Base-by-base conservation (phyloP, 257 asterid genomes). In the Rubia yunnanensis region DNA sequence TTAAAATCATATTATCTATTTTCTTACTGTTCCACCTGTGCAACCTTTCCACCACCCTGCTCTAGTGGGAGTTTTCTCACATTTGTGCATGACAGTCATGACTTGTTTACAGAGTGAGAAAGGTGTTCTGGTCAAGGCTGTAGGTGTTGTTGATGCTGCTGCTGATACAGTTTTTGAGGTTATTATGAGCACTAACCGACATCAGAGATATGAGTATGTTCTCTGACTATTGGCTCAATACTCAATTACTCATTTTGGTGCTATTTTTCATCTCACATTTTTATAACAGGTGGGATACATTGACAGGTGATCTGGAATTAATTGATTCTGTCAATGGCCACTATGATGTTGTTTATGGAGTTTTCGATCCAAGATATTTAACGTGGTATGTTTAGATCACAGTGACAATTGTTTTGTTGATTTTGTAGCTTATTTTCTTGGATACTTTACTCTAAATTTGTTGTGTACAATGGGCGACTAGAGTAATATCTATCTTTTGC, bases 241-340 rank as follows among this genome's bases (percentile, higher is more conserved):
- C 55, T 20, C 57, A 22, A 10, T 39, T 39, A 11, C 52, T 44
- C 52, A 32, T 78, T 35, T 57, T 79, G 48, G 50, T 74, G 69
- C 72, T 23, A 23, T 64, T 73, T 22, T 63, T 71, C 36, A 46
- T 71, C 78, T 80, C 54, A 88, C 67, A 56, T 64, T 57, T 74
- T 76, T 75, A 78, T 65, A 79, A 71, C 84, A 94, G 99, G 88
- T 94, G 99, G 99, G 99, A 94, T 77, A 67, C 95, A 58, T 78
- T 94, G 78, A 94, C 94, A 63, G 87, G 92, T 63, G 98, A 94
- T 78, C 72, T 94, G 85, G 96, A 94, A 88, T 75, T 94, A 80
- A 57, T 94, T 77, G 96, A 88, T 71, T 83, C 95, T 52, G 53
- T 86, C 55, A 73, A 81, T 70, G 96, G 99, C 27, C 95, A 90